phyloP scores from a whole-genome alignment of 768 basidiomycete genomes.

The Cyclocybe cylindracea region DNA sequence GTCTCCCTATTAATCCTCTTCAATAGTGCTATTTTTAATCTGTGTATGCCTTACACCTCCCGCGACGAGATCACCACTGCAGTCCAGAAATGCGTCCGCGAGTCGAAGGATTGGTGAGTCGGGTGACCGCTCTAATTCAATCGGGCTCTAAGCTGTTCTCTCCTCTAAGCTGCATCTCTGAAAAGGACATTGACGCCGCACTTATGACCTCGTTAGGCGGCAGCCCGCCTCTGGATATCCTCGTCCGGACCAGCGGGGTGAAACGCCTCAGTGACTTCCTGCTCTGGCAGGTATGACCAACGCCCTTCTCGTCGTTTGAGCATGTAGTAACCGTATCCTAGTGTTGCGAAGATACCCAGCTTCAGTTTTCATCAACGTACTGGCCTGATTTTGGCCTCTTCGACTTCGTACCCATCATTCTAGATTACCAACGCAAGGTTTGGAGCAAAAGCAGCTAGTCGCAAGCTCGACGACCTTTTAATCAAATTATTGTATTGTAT shows the following conservation, averaged over 20 bases:
- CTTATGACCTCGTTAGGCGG: constrained; percentile 65
- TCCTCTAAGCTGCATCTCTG: constrained; percentile 44
- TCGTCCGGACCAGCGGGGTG: constrained; percentile 91
- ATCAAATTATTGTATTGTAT: background rate
- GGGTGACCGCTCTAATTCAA: background rate
- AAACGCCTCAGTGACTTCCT: constrained; percentile 86
- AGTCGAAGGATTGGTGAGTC: constrained; percentile 28
- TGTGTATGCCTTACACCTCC: constrained; percentile 92
- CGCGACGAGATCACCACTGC: constrained; percentile 90
- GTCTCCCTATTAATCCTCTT: background rate
- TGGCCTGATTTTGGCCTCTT: constrained; percentile 94
- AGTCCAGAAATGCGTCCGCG: constrained; percentile 52
- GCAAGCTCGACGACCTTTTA: background rate
- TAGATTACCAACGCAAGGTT: constrained; percentile 83
- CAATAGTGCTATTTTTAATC: constrained; percentile 80
- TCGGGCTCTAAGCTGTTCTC: background rate
- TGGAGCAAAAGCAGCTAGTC: constrained; percentile 40
- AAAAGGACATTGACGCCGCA: constrained; percentile 64
- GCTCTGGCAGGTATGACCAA: constrained; percentile 85
- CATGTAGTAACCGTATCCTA: constrained; percentile 24
- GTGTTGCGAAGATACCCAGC: constrained; percentile 81
- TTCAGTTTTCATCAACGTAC: constrained; percentile 81
- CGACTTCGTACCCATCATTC: constrained; percentile 84
- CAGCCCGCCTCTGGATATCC: constrained; percentile 84
- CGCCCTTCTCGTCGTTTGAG: background rate